Conservation (phyloP, 257 asterid species). For the Linderniella brevidens region DNA sequence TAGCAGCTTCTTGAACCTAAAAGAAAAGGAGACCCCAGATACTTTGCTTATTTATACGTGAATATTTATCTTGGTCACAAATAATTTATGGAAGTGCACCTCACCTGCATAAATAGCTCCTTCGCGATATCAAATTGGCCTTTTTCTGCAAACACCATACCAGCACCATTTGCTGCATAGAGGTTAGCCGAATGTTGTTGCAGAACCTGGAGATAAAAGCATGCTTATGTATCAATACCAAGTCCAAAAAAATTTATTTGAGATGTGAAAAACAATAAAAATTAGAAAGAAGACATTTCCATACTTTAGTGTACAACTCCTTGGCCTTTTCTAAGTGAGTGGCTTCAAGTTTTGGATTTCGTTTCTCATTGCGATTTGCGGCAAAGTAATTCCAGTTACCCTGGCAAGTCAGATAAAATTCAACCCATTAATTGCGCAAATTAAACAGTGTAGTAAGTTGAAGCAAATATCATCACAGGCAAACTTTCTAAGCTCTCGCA, state of each 20-base stretch:
- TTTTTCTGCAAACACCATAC: slow-evolving; percentile 88
- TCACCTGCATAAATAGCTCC: slow-evolving; percentile 89
- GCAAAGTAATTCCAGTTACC: slow-evolving; percentile 97
- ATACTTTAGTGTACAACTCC: slow-evolving; percentile 87
- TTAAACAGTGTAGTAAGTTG: too few relatives aligned
- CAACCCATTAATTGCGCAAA: slow-evolving; percentile 12
- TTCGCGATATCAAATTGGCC: slow-evolving; percentile 95
- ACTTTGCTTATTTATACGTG: background rate
- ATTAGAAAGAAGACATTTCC: background rate
- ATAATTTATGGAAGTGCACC: slow-evolving; percentile 11
- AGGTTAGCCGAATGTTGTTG: slow-evolving; percentile 70
- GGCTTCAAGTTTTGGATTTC: slow-evolving; percentile 87
- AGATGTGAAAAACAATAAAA: too few relatives aligned
- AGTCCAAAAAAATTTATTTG: too few relatives aligned
- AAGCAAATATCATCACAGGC: background rate
- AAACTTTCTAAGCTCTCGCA: too few relatives aligned
- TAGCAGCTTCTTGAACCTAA: slow-evolving; percentile 98
- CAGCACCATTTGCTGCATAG: slow-evolving; percentile 99
- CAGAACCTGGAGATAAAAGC: slow-evolving; percentile 46
- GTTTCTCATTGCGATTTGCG: slow-evolving; percentile 77
- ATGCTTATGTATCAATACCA: background rate
- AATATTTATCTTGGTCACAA: slow-evolving; percentile 3
- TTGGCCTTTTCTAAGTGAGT: slow-evolving; percentile 96
- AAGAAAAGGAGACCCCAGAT: slow-evolving; percentile 9
- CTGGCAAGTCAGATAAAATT: slow-evolving; percentile 23